Base-by-base conservation (phyloP, 148 eudicot genomes). In the Vaccinium macrocarpon region DNA sequence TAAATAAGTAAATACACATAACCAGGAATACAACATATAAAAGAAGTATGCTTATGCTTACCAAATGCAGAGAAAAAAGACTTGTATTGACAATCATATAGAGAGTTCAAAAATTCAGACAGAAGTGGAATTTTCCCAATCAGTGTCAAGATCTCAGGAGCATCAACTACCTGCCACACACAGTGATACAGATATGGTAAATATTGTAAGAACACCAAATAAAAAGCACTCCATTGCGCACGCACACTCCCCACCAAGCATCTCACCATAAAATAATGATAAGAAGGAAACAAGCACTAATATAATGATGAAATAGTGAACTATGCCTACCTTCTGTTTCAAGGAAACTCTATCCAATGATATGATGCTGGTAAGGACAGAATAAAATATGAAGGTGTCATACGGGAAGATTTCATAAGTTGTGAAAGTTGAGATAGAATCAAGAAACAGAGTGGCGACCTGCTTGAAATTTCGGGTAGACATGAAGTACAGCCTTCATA, bases 401-500 rank as follows among this genome's bases (percentile, higher is more conserved):
- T 97, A 97, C 61, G 99, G 91, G 86, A 97, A 95, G 68, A 97
- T 90, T 86, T 97, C 99, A 84, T 95, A 97, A 61, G 99, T 97
- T 19, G 99, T 97, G 86, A 97, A 97, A 79, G 99, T 97, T 86
- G 99, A 97, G 83, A 97, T 97, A 15, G 99, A 97, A 89, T 97
- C 99, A 88, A 97, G 92, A 84, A 95, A 93, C 82, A 97, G 89
- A 84, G 88, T 87, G 11, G 99, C 92, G 19, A 98, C 99, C 87
- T 93, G 92, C 87, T 92, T 93, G 85, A 97, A 97, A 87, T 95
- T 94, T 59, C 99, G 91, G 62, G 97, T 95, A 57, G 99, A 89
- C 97, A 97, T 89, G 93, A 93, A 95, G 83, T 86, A 95, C 84
- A 97, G 82, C 99, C 99, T 88, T 97, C 99, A 84, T 97, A 97